phyloP scores from a whole-genome alignment of 2,329 filamentous ascomycete species.

The Tympanopsis confertula region DNA sequence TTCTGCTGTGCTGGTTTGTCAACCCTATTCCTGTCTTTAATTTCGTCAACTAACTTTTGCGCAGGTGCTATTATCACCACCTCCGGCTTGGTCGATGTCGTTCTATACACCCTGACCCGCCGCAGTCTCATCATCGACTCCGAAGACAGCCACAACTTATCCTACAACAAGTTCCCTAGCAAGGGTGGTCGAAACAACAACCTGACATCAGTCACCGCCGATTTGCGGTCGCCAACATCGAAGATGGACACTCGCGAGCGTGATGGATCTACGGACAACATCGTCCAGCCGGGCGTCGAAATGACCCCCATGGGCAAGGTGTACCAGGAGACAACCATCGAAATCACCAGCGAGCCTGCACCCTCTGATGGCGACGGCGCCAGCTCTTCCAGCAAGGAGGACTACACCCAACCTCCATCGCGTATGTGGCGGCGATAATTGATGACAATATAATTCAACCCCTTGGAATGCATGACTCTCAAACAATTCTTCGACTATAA shows the following conservation, averaged over 20 bases:
- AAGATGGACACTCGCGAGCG: not conserved
- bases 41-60: too few relatives aligned
- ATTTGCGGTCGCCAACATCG: not conserved
- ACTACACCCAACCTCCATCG: not conserved
- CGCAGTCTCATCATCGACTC: slow-evolving; percentile 17
- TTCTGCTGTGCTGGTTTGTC: slow-evolving; percentile 20
- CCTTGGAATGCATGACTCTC: too few relatives aligned
- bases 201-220: not conserved
- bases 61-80: slow-evolving; percentile 18
- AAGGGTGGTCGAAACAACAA: not conserved
- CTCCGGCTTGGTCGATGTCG: slow-evolving; percentile 28
- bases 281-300: not conserved
- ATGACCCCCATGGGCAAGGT: slow-evolving; percentile 1
- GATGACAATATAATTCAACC: too few relatives aligned
- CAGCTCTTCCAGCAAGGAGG: not conserved
- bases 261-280: slow-evolving; percentile 1
- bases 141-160: not conserved
- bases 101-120: slow-evolving; percentile 27
- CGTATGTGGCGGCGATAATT: not conserved
- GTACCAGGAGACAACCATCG: slow-evolving; percentile 1
- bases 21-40: too few relatives aligned
- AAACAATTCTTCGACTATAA: too few relatives aligned
- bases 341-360: not conserved
- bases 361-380: not conserved
- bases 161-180: not conserved